A percentile compares a stretch with the other conserved stretches of the same genome.
These are phyloP conservation scores for Colletotrichum australisinense DNA, from an alignment of 2,329 filamentous ascomycete species.

Conservation along the genomic window DNA sequence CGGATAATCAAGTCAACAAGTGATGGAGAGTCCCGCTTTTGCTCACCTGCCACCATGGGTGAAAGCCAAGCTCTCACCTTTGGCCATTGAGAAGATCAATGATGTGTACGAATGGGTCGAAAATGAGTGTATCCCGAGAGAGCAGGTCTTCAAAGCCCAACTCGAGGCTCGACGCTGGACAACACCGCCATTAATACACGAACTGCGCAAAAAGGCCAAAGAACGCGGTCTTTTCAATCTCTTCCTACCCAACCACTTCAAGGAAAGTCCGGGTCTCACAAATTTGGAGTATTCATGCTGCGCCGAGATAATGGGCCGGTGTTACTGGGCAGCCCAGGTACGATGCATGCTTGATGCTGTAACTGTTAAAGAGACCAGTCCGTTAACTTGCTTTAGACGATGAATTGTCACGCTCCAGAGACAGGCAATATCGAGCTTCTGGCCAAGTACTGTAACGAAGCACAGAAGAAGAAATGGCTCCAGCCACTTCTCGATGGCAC, in stretches of 20 bases:
- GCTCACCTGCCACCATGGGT: conserved; percentile 42
- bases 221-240: conserved; percentile 95
- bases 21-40: conserved; percentile 42
- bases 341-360: neutral
- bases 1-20: neutral
- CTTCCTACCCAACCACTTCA: conserved; percentile 96
- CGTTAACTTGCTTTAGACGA: conserved; percentile 55
- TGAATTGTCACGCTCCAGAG: conserved; percentile 91
- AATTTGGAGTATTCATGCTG: conserved; percentile 98
- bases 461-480: conserved; percentile 87
- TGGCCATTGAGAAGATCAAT: conserved; percentile 54
- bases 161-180: conserved; percentile 46
- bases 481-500: conserved; percentile 83
- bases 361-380: too few relatives aligned
- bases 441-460: conserved; percentile 88
- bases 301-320: conserved; percentile 96
- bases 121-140: conserved; percentile 55
- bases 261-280: conserved; percentile 90
- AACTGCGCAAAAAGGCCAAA: conserved; percentile 71
- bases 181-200: conserved; percentile 43
- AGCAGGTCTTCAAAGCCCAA: conserved; percentile 54
- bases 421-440: conserved; percentile 97
- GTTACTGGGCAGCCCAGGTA: conserved; percentile 80
- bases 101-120: conserved; percentile 55
- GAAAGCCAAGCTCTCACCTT: conserved; percentile 41